phyloP scores from a whole-genome alignment of 768 basidiomycete genomes.

The Boletellus ananas region DNA sequence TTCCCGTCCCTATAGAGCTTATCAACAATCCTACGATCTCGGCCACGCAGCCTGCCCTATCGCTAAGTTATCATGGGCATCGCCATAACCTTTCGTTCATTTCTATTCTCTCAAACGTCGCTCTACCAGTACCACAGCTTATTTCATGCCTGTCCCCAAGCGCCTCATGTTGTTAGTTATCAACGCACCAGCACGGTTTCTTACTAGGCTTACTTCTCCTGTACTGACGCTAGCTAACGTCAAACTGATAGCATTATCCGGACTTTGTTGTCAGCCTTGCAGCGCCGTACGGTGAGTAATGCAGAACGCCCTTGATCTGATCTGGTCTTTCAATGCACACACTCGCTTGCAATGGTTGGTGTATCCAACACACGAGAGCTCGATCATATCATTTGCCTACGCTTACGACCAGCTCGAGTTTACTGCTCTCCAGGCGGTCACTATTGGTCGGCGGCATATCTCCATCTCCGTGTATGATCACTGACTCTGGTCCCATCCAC shows the following conservation, averaged over 20 bases:
- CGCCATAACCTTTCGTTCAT: not conserved
- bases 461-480: not conserved
- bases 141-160: conserved; percentile 7
- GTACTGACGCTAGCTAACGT: not conserved
- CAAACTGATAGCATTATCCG: not conserved
- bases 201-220: not conserved
- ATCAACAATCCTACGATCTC: not conserved
- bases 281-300: no score
- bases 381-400: conserved; percentile 11
- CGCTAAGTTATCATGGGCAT: not conserved
- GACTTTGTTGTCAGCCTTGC: not conserved
- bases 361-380: not conserved
- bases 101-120: not conserved
- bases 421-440: conserved; percentile 3
- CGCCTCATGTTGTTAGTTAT: conserved; percentile 12
- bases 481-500: conserved; percentile 19
- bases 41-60: not conserved
- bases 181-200: not conserved
- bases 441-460: conserved; percentile 5
- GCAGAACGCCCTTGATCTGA: no score
- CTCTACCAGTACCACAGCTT: not conserved
- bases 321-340: conserved; percentile 11
- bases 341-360: not conserved
- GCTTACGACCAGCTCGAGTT: conserved; percentile 3
- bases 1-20: not conserved